A percentile compares a stretch with the other conserved stretches of the same genome.
Conservation (phyloP, 2,329 filamentous ascomycete genomes). For the Phaeophleospora eucalypticola region DNA sequence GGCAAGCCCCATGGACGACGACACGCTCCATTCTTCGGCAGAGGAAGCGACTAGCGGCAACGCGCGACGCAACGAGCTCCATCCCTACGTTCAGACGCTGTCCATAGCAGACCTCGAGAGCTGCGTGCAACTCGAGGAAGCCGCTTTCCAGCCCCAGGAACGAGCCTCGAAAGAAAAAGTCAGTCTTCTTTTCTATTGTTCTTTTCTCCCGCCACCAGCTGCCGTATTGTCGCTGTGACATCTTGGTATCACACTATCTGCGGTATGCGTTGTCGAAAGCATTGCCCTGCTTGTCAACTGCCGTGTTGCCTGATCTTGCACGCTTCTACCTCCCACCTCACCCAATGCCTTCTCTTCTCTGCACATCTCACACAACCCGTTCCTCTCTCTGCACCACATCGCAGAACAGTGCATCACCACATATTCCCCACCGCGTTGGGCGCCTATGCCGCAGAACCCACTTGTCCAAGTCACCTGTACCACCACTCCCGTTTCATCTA, state of each 20-base stretch:
- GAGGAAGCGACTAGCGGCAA: conserved; percentile 15
- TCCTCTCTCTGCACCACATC: conserved; percentile 13
- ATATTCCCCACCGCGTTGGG: conserved; percentile 11
- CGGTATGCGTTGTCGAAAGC: conserved; percentile 28
- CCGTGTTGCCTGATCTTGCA: background rate
- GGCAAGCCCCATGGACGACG: background rate
- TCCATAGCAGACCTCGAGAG: conserved; percentile 62
- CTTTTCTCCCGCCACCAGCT: conserved; percentile 6
- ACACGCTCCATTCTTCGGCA: conserved; percentile 19
- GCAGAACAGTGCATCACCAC: background rate
- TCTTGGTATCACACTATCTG: conserved; percentile 23
- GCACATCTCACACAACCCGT: background rate
- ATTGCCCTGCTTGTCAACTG: conserved; percentile 18
- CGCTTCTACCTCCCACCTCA: background rate
- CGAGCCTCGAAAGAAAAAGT: conserved; percentile 59
- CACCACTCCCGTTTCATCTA: conserved; percentile 16
- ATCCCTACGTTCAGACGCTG: conserved; percentile 71
- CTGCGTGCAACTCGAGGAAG: conserved; percentile 56
- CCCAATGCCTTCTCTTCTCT: background rate
- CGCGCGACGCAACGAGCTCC: conserved; percentile 52
- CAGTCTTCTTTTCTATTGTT: too few relatives aligned
- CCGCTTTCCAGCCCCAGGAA: conserved; percentile 55
- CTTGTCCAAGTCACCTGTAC: conserved; percentile 12
- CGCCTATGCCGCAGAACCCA: conserved; percentile 7
- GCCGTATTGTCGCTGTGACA: conserved; percentile 19